phyloP scores from a whole-genome alignment of 768 basidiomycete species.

The Pleurotus pulmonarius region DNA sequence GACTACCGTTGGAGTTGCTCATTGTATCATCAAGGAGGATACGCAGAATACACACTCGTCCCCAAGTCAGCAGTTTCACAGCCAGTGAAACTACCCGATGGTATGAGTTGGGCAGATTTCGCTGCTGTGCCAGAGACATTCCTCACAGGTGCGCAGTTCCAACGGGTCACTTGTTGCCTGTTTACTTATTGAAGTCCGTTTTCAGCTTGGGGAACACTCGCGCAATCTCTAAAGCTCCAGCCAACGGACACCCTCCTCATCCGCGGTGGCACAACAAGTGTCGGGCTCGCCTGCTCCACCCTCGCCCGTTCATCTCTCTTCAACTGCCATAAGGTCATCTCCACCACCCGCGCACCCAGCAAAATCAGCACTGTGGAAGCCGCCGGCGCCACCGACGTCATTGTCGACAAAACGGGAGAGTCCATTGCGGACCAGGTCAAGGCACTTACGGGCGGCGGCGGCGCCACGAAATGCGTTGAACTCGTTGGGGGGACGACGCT shows the following conservation, averaged over 20 bases:
- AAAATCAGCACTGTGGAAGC: constrained; percentile 12
- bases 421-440: constrained; percentile 16
- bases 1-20: neutral
- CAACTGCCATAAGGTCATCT: constrained; percentile 15
- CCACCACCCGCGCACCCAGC: constrained; percentile 16
- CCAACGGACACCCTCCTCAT: constrained; percentile 18
- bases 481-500: constrained; percentile 17
- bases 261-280: constrained; percentile 20
- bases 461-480: constrained; percentile 19
- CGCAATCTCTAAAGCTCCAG: constrained; percentile 12
- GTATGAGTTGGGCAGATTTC: constrained; percentile 17
- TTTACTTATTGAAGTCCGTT: neutral
- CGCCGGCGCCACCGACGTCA: constrained; percentile 17
- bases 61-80: constrained; percentile 20
- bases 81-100: constrained; percentile 14
- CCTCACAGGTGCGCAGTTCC: constrained; percentile 14
- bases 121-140: constrained; percentile 22
- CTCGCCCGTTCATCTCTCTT: constrained; percentile 19
- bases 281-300: constrained; percentile 17
- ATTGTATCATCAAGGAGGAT: constrained; percentile 13
- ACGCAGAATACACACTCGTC: constrained; percentile 21
- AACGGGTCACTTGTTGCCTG: neutral
- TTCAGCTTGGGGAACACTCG: constrained; percentile 17
- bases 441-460: constrained; percentile 13
- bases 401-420: constrained; percentile 13